These are phyloP conservation scores for Candida smagusa DNA, from an alignment of 1,139 yeast genomes.

Conservation along the genomic window DNA sequence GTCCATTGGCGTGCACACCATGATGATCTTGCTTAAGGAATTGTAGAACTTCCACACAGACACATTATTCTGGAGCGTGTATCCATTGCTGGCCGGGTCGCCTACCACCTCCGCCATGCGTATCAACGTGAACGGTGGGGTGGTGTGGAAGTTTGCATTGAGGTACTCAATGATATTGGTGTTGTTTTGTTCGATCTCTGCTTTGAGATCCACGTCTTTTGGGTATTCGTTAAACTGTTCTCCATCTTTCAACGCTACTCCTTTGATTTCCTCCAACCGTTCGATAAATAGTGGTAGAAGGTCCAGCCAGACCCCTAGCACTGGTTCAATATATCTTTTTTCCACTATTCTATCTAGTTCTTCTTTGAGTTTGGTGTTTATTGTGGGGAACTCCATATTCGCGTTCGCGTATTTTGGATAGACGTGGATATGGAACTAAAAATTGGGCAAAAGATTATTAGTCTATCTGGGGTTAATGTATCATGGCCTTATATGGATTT, in stretches of 20 bases:
- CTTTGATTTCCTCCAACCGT: slow-evolving; percentile 7
- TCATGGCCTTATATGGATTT: too few relatives aligned
- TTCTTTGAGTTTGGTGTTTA: slow-evolving; percentile 9
- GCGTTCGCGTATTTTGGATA: slow-evolving; percentile 1
- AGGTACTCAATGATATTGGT: slow-evolving; percentile 20
- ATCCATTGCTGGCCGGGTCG: slow-evolving; percentile 34
- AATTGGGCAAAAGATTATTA: too few relatives aligned
- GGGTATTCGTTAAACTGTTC: slow-evolving; percentile 12
- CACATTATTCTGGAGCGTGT: slow-evolving; percentile 24
- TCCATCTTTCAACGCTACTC: slow-evolving; percentile 9
- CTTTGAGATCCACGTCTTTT: slow-evolving; percentile 15
- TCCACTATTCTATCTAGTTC: slow-evolving; percentile 9
- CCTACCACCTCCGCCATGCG: slow-evolving; percentile 53
- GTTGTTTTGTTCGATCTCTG: slow-evolving; percentile 11
- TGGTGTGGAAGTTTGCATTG: slow-evolving; percentile 21
- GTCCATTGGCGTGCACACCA: slow-evolving; percentile 26
- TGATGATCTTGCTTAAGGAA: slow-evolving; percentile 25
- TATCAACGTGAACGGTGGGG: slow-evolving; percentile 59
- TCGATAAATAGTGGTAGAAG: slow-evolving; percentile 12
- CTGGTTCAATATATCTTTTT: slow-evolving; percentile 10
- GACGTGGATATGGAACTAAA: too few relatives aligned
- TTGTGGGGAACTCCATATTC: slow-evolving; percentile 10
- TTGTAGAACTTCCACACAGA: slow-evolving; percentile 27
- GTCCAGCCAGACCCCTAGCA: slow-evolving; percentile 8
- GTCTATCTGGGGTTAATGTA: too few relatives aligned